Base-by-base conservation (phyloP, 768 basidiomycete species). In the Lactarius akahatsu region DNA sequence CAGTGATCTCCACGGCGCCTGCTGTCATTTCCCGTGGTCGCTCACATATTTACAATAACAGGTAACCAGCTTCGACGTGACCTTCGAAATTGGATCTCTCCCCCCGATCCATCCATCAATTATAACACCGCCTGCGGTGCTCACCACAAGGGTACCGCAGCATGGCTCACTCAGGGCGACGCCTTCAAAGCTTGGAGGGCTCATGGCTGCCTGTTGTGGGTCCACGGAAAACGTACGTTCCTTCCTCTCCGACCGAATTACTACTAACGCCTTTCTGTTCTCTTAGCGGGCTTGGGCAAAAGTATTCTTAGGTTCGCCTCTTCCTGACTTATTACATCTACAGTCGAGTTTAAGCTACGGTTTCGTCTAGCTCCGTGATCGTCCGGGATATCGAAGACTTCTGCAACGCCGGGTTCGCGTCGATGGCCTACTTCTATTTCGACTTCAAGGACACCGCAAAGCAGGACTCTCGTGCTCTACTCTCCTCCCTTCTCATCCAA, bases 241-340 rank as follows among this genome's bases (percentile, higher is more conserved):
- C 47, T 4, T 13, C 9, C 10, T 54, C 3, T 7, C 0, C 1
- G 36, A 15, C 13, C n/a, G 43, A n/a, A 18, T 40, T 28, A 11
- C 10, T 55, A 28, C 59, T 34, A 15, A 60, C 16, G 1, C 8
- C 8, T 30, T 28, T 4, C 54, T 28, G 54, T 3, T 32, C 34
- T 20, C 5, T 1, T 55, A 64, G 63, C 58, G n/a, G 63, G 63
- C 23, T 64, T 58, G 7, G 63, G 63, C 0, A 64, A 64, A 20
- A 64, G n/a, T 59, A 36, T 59, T 16, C 57, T 64, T 1, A 47
- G 43, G 63, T 64, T 13, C 4, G 43, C 57, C n/a, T 4, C 15
- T 7, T 0, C 4, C 18, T 20, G 2, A 40, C 15, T 3, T 2
- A 16, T 9, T 11, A 0, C 16, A 7, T 8, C 3, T 2, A 7